Conservation (phyloP, 208 protist species). For the Leishmania major region DNA sequence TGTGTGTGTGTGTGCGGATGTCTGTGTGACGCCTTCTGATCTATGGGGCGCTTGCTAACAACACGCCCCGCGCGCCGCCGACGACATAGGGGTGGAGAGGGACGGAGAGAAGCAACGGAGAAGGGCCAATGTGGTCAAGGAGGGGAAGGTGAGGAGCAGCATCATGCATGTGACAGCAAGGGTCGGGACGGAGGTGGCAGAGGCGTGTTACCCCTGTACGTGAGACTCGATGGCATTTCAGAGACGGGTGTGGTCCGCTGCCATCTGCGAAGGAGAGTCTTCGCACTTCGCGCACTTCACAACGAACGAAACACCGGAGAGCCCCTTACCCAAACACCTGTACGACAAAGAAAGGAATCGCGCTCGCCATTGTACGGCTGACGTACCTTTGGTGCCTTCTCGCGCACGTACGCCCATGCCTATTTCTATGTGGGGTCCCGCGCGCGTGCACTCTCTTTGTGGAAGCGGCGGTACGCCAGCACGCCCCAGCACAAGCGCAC, state of each 20-base stretch:
- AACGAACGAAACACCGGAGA: not conserved
- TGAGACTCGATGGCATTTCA: not conserved
- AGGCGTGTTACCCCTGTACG: not conserved
- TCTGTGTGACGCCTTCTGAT: not conserved
- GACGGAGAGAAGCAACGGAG: not conserved
- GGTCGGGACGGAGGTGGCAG: not conserved
- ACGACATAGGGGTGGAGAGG: not conserved
- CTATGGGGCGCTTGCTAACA: not conserved
- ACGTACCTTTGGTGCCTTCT: no score
- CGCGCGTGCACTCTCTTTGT: not conserved
- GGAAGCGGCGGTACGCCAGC: not conserved
- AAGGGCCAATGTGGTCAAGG: not conserved
- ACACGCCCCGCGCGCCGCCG: not conserved
- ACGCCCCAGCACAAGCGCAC: not conserved
- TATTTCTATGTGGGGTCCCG: no score
- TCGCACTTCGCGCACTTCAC: not conserved
- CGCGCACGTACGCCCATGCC: no score
- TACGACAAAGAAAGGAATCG: no score
- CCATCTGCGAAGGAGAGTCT: not conserved
- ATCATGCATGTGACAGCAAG: not conserved
- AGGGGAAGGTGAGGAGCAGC: not conserved
- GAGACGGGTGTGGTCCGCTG: not conserved
- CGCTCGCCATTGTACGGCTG: no score
- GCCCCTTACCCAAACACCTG: not conserved
- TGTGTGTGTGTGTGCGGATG: not conserved